phyloP scores from a whole-genome alignment of 345 rosid species.

The Citrus maxima region DNA sequence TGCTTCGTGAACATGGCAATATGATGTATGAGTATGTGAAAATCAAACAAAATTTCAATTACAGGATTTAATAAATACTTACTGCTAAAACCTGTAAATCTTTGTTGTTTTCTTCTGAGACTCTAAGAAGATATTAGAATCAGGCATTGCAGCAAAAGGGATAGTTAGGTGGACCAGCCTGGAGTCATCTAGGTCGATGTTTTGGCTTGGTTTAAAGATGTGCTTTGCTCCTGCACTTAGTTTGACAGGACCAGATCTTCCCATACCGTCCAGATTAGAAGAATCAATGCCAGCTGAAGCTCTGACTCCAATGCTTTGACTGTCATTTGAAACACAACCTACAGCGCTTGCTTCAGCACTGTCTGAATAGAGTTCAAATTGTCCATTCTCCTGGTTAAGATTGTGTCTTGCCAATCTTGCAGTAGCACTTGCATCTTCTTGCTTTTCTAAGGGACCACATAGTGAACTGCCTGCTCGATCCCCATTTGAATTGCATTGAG shows the following conservation, averaged over 20 bases:
- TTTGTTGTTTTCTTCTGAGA: conserved; percentile 31
- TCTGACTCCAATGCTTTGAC: conserved; percentile 8
- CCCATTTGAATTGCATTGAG: conserved; percentile 12
- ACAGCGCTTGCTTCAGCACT: conserved; percentile 8
- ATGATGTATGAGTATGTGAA: not conserved
- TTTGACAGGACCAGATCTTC: conserved; percentile 35
- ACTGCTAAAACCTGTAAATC: conserved; percentile 33
- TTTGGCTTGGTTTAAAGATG: conserved; percentile 32
- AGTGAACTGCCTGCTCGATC: conserved; percentile 15
- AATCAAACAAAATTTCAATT: not conserved
- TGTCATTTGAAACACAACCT: conserved; percentile 15
- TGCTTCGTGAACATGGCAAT: not conserved
- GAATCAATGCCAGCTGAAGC: conserved; percentile 17
- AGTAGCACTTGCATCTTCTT: conserved; percentile 11
- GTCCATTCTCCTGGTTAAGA: not conserved
- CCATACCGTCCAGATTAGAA: conserved; percentile 18
- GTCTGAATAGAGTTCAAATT: conserved; percentile 8
- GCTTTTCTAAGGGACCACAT: conserved; percentile 20
- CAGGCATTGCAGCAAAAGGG: conserved; percentile 24
- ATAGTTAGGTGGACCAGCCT: conserved; percentile 33
- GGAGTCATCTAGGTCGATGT: conserved; percentile 24
- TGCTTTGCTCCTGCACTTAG: conserved; percentile 46
- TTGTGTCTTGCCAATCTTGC: conserved; percentile 14
- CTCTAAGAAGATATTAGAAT: conserved; percentile 17
- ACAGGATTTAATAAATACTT: not conserved